Base-by-base conservation (phyloP, 2,329 filamentous ascomycete genomes). In the Arthrobotrys sphaeroides region DNA sequence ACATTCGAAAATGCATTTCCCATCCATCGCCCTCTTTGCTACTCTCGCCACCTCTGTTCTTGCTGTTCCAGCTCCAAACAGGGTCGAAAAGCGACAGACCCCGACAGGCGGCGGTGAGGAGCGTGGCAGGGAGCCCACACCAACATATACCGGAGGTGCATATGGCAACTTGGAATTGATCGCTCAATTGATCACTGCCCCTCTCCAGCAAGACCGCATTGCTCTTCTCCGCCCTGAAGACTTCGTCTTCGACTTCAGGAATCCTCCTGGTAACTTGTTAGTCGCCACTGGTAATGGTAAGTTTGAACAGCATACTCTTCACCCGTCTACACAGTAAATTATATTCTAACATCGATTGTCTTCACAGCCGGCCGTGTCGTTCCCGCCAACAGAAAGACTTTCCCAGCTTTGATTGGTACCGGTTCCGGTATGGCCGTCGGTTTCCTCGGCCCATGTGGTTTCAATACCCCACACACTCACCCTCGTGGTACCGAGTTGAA, bases 401-500 rank as follows among this genome's bases (percentile, higher is more conserved):
- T 88, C 81, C 87, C 87, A 1, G 86, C 86, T 24, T 84, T 88
- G 18, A 85, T 87, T 18, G 84, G 85, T 53, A 86, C 85, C 2
- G 84, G 84, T 18, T 81, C 85, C 36, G 84, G 83, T 69, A 86
- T 87, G 82, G 85, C 85, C 1, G 81, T 88, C 5, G 86, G 85
- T 42, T 85, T 85, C 78, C 81, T 88, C 38, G 82, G 83, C 33
- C 82, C 81, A 43, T 73, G 26, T 26, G 55, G 64, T 70, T 77
- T 75, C 64, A 78, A 81, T 83, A 36, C 88, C 86, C 78, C 86
- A 85, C 70, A 86, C 88, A 81, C 87, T 87, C 83, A 87, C 85
- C 5, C 85, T 86, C 77, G 77, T 62, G 66, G 33, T 49, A 76
- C 75, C 20, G 77, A 78, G 62, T 62, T 77, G 38, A 75, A 76